A percentile compares a stretch with the other conserved stretches of the same genome.
phyloP scores from a whole-genome alignment of 768 basidiomycete species.

The Lentinula aciculospora region DNA sequence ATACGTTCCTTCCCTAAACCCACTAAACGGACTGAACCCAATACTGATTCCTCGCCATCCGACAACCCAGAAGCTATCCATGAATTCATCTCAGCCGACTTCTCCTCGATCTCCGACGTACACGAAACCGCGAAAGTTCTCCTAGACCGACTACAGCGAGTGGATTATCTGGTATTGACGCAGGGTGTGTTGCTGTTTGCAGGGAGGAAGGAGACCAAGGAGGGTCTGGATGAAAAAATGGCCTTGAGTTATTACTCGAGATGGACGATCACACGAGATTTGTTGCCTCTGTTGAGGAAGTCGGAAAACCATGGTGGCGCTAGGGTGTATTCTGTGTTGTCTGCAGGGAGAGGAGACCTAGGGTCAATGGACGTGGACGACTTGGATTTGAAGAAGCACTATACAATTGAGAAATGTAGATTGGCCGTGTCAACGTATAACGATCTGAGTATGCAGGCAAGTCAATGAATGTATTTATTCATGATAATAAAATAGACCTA shows the following conservation, averaged over 20 bases:
- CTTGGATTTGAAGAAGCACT: slow-evolving; percentile 24
- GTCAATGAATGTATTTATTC: not conserved
- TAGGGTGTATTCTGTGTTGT: slow-evolving; percentile 24
- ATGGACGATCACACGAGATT: slow-evolving; percentile 27
- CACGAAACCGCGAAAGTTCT: slow-evolving; percentile 21
- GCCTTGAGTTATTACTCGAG: slow-evolving; percentile 27
- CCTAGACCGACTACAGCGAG: slow-evolving; percentile 18
- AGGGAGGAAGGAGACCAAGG: slow-evolving; percentile 24
- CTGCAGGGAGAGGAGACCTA: slow-evolving; percentile 2
- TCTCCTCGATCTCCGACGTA: slow-evolving; percentile 28
- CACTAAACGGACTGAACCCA: slow-evolving; percentile 1
- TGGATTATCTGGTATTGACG: slow-evolving; percentile 28
- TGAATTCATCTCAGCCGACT: slow-evolving; percentile 33
- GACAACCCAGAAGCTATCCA: slow-evolving; percentile 11
- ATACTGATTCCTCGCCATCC: slow-evolving; percentile 1
- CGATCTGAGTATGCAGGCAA: slow-evolving; percentile 19
- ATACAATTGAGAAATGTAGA: slow-evolving; percentile 12
- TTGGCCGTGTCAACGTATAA: slow-evolving; percentile 18
- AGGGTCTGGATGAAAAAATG: slow-evolving; percentile 27
- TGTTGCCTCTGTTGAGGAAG: slow-evolving; percentile 23
- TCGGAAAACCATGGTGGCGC: slow-evolving; percentile 17
- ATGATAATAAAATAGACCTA: slow-evolving; percentile 4
- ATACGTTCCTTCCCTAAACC: slow-evolving; percentile 25
- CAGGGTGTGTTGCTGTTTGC: slow-evolving; percentile 19
- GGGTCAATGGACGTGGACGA: slow-evolving; percentile 21